These are phyloP conservation scores for Azolla pinnata DNA, from an alignment of 75 land plant species.

Conservation along the genomic window DNA sequence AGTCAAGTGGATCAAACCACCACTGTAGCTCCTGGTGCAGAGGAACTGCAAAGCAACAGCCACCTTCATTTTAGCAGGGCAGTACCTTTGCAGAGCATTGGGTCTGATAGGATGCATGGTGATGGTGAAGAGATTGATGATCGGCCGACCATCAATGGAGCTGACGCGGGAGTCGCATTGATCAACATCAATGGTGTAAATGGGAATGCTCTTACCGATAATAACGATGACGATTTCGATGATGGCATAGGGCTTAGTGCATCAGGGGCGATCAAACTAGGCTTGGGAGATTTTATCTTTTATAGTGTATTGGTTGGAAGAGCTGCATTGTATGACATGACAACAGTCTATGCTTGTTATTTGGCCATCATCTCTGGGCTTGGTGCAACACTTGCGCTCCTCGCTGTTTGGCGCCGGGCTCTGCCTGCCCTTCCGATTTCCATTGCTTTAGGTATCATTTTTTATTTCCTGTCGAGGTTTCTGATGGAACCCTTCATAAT, in stretches of 20 bases:
- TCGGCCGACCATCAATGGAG: no score
- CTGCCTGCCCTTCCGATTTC: constrained; percentile 96
- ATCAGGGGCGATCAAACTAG: constrained; percentile 84
- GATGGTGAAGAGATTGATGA: no score
- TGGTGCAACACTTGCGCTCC: constrained; percentile 66
- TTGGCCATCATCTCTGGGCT: constrained; percentile 91
- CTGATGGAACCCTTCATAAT: constrained; percentile 76
- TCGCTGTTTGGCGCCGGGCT: constrained; percentile 76
- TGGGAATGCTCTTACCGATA: no score
- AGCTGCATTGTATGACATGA: constrained; percentile 74
- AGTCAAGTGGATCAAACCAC: no score
- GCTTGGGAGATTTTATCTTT: constrained; percentile 79
- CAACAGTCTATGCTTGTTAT: constrained; percentile 80
- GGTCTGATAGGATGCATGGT: no score
- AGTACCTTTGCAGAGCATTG: no score
- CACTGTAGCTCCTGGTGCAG: no score
- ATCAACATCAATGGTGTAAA: no score
- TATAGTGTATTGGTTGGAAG: constrained; percentile 78
- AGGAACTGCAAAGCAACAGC: no score
- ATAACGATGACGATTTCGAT: constrained; percentile 27
- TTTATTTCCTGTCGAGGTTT: constrained; percentile 76
- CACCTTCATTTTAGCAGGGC: no score
- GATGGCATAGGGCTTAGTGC: constrained; percentile 70
- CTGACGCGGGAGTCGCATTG: no score
- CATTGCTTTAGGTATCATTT: constrained; percentile 63